These are phyloP conservation scores for Claviceps lovelessii DNA, from an alignment of 2,329 filamentous ascomycete species.

Conservation along the genomic window DNA sequence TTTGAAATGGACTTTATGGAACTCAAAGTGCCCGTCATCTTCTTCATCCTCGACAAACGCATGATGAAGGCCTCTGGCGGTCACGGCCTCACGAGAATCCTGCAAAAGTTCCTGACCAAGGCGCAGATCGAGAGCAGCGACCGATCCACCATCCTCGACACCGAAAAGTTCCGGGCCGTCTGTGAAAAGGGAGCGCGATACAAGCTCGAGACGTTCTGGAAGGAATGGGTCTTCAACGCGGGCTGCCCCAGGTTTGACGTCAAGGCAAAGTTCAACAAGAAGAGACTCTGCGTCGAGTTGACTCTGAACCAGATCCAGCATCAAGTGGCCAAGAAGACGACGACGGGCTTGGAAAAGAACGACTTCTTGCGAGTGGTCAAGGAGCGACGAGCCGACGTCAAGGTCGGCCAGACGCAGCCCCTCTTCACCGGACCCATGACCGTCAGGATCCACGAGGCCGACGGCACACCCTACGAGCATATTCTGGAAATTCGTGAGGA, in stretches of 20 bases:
- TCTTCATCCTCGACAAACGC: slow-evolving; percentile 86
- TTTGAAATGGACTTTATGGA: slow-evolving; percentile 85
- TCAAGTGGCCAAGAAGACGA: slow-evolving; percentile 27
- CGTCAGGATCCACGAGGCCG: slow-evolving; percentile 91
- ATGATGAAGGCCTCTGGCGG: slow-evolving; percentile 72
- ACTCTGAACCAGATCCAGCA: slow-evolving; percentile 64
- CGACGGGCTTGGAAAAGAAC: slow-evolving; percentile 43
- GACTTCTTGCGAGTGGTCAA: slow-evolving; percentile 77
- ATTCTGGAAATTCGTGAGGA: slow-evolving; percentile 90
- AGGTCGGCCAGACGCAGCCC: slow-evolving; percentile 55
- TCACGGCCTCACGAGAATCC: slow-evolving; percentile 71
- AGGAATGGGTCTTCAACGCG: slow-evolving; percentile 78
- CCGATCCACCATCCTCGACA: slow-evolving; percentile 59
- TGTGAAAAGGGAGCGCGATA: slow-evolving; percentile 84
- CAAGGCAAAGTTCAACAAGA: slow-evolving; percentile 90
- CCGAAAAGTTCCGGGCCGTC: slow-evolving; percentile 61
- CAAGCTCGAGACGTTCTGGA: slow-evolving; percentile 79
- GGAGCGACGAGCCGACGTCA: slow-evolving; percentile 58
- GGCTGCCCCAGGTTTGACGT: slow-evolving; percentile 83
- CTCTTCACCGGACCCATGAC: slow-evolving; percentile 95
- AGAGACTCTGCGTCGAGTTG: slow-evolving; percentile 88
- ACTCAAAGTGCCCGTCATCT: slow-evolving; percentile 76
- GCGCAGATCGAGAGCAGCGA: slow-evolving; percentile 52
- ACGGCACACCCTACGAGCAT: slow-evolving; percentile 95
- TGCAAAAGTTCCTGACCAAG: slow-evolving; percentile 73